Percentiles rank a stretch among this genome's conserved stretches.
Evolutionary conservation across 2,329 filamentous ascomycete species (phyloP).

Genomic region (Pestalotiopsis fici): DNA sequence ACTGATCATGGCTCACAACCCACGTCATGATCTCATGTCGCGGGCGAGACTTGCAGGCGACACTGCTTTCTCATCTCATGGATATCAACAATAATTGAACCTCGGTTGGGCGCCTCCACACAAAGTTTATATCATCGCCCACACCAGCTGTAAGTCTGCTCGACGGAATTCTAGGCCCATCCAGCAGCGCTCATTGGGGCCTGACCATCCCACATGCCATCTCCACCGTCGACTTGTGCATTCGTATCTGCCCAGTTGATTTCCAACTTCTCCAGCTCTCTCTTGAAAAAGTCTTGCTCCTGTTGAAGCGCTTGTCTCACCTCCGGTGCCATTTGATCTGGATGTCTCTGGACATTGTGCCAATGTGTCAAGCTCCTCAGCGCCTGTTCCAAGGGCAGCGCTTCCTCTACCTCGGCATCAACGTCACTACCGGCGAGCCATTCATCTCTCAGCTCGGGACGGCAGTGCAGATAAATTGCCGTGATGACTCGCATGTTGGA

Average conservation of each 20-base stretch:
- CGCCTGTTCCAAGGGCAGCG: slow-evolving; percentile 88
- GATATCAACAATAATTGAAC: background rate
- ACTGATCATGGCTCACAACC: background rate
- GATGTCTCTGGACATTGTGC: slow-evolving; percentile 85
- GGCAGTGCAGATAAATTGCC: slow-evolving; percentile 90
- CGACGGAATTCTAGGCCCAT: background rate
- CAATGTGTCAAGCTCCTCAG: slow-evolving; percentile 89
- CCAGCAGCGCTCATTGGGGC: background rate
- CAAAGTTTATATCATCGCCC: background rate
- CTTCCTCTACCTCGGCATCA: slow-evolving; percentile 91
- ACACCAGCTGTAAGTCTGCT: background rate
- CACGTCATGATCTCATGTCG: background rate
- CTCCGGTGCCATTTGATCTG: slow-evolving; percentile 70
- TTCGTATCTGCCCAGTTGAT: slow-evolving; percentile 44
- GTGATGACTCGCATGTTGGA: slow-evolving; percentile 99
- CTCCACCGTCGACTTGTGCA: background rate
- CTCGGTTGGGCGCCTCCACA: background rate
- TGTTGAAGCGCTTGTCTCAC: slow-evolving; percentile 63
- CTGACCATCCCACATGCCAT: slow-evolving; percentile 1
- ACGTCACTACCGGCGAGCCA: slow-evolving; percentile 92
- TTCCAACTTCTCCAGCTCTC: slow-evolving; percentile 75
- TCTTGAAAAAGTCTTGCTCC: slow-evolving; percentile 77
- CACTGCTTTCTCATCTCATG: background rate
- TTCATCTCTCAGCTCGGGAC: slow-evolving; percentile 90
- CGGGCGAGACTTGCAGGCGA: background rate